Evolutionary conservation across 108 stramenopile species (phyloP).

Genomic region (Skeletonema costatum): DNA sequence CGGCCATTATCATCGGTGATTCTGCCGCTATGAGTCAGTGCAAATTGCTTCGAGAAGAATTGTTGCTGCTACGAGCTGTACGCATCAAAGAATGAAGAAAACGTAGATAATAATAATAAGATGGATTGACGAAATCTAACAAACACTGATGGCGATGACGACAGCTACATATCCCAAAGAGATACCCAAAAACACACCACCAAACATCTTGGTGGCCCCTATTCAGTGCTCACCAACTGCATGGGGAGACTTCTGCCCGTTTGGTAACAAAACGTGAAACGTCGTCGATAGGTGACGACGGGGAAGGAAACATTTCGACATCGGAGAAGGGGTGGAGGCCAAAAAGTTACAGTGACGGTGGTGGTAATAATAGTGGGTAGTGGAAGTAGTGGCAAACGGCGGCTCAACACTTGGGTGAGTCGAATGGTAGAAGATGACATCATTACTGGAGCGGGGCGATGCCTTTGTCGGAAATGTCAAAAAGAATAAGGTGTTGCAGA

Average conservation of each 20-base stretch:
- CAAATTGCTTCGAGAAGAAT: neutral
- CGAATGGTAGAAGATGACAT: neutral
- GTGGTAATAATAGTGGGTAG: neutral
- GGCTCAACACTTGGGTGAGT: neutral
- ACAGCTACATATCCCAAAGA: neutral
- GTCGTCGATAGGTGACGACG: slow-evolving; percentile 40
- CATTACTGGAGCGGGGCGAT: slow-evolving; percentile 8
- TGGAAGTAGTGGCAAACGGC: neutral
- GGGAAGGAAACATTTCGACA: slow-evolving; percentile 30
- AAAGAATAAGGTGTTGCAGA: neutral
- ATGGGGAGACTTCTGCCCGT: slow-evolving; percentile 40
- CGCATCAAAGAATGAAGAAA: neutral
- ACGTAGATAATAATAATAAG: neutral
- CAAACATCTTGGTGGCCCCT: slow-evolving; percentile 13
- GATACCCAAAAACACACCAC: neutral
- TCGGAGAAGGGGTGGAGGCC: slow-evolving; percentile 13
- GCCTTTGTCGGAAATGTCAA: slow-evolving; percentile 25
- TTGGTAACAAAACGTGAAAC: slow-evolving; percentile 36
- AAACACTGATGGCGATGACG: neutral
- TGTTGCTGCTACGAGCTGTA: neutral
- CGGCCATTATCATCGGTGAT: no score
- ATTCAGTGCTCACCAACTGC: slow-evolving; percentile 22
- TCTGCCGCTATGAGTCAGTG: no score
- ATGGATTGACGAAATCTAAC: neutral
- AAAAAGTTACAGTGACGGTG: neutral